Evolutionary conservation across 2,329 filamentous ascomycete genomes (phyloP).

Genomic region (Fusarium pininemorale): DNA sequence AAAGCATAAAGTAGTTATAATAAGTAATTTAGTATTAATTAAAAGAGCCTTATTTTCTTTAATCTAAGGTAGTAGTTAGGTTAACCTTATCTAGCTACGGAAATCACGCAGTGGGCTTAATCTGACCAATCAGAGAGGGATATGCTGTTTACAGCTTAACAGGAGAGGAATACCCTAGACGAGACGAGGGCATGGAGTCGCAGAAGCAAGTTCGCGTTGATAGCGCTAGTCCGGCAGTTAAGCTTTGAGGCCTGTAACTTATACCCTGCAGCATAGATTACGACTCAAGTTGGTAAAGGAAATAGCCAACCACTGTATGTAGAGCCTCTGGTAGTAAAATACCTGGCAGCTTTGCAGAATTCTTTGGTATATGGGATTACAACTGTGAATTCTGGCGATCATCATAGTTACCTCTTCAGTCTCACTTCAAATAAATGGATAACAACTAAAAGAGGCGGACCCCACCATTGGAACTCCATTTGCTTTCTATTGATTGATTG

Average conservation of each 20-base stretch:
- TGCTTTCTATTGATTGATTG: neutral
- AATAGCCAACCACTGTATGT: neutral
- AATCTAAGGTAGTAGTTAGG: too few relatives aligned
- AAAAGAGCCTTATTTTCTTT: too few relatives aligned
- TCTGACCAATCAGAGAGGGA: too few relatives aligned
- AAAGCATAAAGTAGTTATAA: too few relatives aligned
- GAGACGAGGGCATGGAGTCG: constrained; percentile 23
- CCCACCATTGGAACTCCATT: constrained; percentile 28
- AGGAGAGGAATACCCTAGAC: constrained; percentile 20
- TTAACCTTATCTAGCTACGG: too few relatives aligned
- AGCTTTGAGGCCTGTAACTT: neutral
- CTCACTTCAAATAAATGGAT: neutral
- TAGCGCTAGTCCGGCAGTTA: constrained; percentile 27
- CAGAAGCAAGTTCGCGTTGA: constrained; percentile 39
- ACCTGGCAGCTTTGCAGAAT: neutral
- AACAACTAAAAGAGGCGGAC: neutral
- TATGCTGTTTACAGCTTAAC: too few relatives aligned
- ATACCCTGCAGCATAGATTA: neutral
- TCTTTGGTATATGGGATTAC: neutral
- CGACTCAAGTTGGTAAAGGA: neutral
- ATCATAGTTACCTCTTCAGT: neutral
- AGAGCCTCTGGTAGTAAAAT: too few relatives aligned
- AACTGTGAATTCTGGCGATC: neutral
- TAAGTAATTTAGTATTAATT: too few relatives aligned
- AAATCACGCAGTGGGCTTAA: too few relatives aligned